Base-by-base conservation (phyloP, 1,139 yeast genomes). In the Debaryomycetaceae sp. region DNA sequence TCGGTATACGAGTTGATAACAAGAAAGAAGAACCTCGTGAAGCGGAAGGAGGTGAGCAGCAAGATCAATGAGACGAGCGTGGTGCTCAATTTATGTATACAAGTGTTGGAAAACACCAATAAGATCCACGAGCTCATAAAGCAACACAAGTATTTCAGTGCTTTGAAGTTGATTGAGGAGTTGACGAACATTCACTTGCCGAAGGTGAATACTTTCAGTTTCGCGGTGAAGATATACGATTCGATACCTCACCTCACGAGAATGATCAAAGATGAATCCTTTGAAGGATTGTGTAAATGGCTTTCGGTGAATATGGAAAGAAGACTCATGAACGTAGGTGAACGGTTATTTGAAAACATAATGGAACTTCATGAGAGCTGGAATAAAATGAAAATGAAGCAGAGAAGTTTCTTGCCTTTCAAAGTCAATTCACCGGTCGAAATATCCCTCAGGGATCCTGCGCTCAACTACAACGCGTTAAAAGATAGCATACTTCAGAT, bases 381-480 rank as follows among this genome's bases (percentile, higher is more conserved):
- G 95, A 70, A 61, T 22, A 45, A 53, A 58, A 47, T 57, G 50
- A 46, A 72, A 58, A 53, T 75, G 49, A 60, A 23, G 51, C 68
- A 52, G 62, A 45, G 56, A 4, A 59, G 78, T 17, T 74, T 87
- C 46, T 64, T 72, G 9, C 74, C 78, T 17, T 90, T 81, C 60
- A 84, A 85, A 56, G 78, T 91, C 50, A 90, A 90, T 59, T 87
- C 97, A 0, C 89, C 96, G 0, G 88, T 90, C 6, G 98, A 91
- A 62, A 64, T 82, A 11, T 80, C 90, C 5, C 72, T 86, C 61
- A 71, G 95, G 53, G 83, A 81, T 47, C 76, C 85, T 0, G 65
- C 69, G 22, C 55, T 68, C 34, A 64, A 70, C 47, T 71, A 76
- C 47, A 72, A 77, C 49, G 69, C 82, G 0, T 65, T 81, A 37